These are phyloP conservation scores for Fusarium odoratissimum DNA, from an alignment of 2,329 filamentous ascomycete species.

Conservation along the genomic window DNA sequence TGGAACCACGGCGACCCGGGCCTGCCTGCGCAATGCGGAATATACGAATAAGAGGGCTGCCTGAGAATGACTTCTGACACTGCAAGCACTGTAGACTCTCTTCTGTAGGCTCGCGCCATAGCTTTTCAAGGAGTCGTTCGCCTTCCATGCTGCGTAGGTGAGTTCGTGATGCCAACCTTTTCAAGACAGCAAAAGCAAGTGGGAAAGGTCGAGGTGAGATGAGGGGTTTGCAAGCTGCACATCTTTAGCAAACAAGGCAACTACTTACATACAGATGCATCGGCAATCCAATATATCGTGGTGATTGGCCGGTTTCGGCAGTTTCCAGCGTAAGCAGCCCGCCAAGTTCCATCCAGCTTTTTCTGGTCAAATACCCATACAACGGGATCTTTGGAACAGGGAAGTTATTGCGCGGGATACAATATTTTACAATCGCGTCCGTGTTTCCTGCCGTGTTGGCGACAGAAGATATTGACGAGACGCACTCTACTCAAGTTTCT, in stretches of 20 bases:
- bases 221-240: neutral
- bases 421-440: neutral
- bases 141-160: neutral
- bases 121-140: neutral
- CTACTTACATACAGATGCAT: neutral
- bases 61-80: neutral
- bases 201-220: neutral
- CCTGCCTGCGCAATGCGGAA: neutral
- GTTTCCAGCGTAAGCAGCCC: neutral
- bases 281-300: neutral
- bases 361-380: neutral
- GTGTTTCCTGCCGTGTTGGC: neutral
- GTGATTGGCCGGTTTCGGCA: neutral
- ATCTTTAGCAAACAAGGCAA: neutral
- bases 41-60: neutral
- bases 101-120: neutral
- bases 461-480: neutral
- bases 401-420: fast-evolving
- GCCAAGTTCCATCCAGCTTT: too few species aligned
- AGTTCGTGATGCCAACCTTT: neutral
- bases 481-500: neutral
- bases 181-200: neutral
- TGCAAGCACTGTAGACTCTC: neutral
- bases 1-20: neutral
- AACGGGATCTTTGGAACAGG: fast-evolving